Evolutionary conservation across 352 stramenopile species (phyloP).

Genomic region (Globisporangium abappressorium): DNA sequence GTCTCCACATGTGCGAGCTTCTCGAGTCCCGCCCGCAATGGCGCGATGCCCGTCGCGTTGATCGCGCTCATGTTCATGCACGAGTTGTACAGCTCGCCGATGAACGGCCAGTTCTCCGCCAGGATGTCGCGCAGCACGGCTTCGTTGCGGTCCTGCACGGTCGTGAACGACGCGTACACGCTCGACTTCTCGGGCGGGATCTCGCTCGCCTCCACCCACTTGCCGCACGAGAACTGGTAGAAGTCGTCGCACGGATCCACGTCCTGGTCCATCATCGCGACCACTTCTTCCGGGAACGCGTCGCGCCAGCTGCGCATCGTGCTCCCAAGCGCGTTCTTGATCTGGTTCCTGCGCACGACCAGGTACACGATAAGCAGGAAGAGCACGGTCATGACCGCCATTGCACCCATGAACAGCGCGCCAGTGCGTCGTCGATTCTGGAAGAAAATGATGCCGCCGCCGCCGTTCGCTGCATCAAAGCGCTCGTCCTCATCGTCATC

Average conservation of each 20-base stretch:
- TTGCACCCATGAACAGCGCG: conserved; percentile 24
- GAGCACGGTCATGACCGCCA: conserved; percentile 28
- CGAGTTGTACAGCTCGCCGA: conserved; percentile 56
- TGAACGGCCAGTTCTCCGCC: conserved; percentile 43
- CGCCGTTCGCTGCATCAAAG: conserved; percentile 6
- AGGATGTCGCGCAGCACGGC: conserved; percentile 27
- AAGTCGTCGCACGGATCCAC: conserved; percentile 34
- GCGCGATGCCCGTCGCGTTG: conserved; percentile 36
- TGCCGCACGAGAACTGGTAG: conserved; percentile 31
- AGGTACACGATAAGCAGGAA: conserved; percentile 47
- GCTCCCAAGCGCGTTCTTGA: conserved; percentile 29
- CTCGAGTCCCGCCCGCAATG: conserved; percentile 32
- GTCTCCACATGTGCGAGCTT: conserved; percentile 31
- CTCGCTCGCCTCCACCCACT: conserved; percentile 26
- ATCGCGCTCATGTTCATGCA: conserved; percentile 63
- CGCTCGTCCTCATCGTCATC: conserved; percentile 12
- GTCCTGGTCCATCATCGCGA: conserved; percentile 23
- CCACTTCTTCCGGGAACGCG: conserved; percentile 21
- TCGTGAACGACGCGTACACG: conserved; percentile 24
- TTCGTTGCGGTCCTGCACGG: conserved; percentile 28
- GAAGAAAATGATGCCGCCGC: neutral
- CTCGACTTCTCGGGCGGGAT: conserved; percentile 27
- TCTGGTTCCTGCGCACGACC: conserved; percentile 32
- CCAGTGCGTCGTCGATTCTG: conserved; percentile 21
- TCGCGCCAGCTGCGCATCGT: conserved; percentile 25